Evolutionary conservation across 2,329 filamentous ascomycete genomes (phyloP).

Genomic region (Ceratocystis lukuohia): DNA sequence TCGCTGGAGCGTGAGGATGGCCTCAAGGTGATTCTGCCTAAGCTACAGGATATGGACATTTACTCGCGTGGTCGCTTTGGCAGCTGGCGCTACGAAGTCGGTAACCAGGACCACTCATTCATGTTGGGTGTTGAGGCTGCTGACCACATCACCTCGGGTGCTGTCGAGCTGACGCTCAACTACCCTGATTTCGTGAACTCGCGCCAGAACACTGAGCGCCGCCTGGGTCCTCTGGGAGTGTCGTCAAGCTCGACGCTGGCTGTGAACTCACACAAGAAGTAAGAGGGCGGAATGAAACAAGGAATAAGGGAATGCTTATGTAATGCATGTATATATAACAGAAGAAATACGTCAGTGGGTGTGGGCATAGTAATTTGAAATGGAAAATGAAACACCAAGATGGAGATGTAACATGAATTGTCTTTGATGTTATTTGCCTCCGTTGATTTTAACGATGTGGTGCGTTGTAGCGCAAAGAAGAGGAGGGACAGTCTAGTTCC

Average conservation of each 20-base stretch:
- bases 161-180: constrained; percentile 85
- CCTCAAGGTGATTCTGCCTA: constrained; percentile 81
- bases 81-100: constrained; percentile 93
- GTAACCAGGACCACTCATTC: constrained; percentile 95
- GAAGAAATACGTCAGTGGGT: neutral
- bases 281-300: neutral
- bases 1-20: constrained; percentile 90
- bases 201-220: constrained; percentile 53
- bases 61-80: constrained; percentile 94
- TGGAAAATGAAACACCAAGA: no score
- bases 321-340: neutral
- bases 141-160: constrained; percentile 78
- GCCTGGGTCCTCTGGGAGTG: constrained; percentile 29
- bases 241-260: constrained; percentile 9
- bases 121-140: constrained; percentile 93
- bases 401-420: no score
- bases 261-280: constrained; percentile 13
- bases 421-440: no score
- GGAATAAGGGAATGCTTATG: neutral
- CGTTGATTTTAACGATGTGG: no score
- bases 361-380: no score
- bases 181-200: constrained; percentile 92
- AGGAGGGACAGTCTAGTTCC: neutral
- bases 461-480: no score
- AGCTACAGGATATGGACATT: constrained; percentile 82